Base-by-base conservation (phyloP, 129 eudicot genomes). In the carrot (Daucus carota) region DNA sequence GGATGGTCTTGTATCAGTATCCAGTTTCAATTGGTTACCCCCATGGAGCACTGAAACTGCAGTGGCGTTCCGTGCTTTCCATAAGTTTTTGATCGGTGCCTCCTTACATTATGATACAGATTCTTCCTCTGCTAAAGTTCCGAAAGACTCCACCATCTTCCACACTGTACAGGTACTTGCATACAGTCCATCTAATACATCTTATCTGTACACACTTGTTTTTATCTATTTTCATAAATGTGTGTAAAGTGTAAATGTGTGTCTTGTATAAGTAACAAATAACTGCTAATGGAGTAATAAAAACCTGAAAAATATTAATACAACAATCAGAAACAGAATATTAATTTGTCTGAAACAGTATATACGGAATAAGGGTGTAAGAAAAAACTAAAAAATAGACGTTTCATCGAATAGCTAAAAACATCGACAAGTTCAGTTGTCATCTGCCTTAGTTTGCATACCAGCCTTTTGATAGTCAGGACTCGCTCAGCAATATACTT, bases 11-110 rank as follows among this genome's bases (percentile, higher is more conserved):
- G 83, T 91, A 54, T 89, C 91, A 78, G 90, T 90, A 33, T 88
- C 97, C 0, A 89, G 87, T 77, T 93, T 84, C 74, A 91, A 93
- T 83, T 93, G 97, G 97, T 76, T 93, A 87, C 98, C 98, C 12
- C 85, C 97, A 31, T 91, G 97, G 97, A 93, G 97, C 83, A 83
- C 93, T 1, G 98, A 93, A 85, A 91, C 96, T 75, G 86, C 93
- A 65, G 98, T 93, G 67, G 97, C 93, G 1, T 91, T 93, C 47
- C 89, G 96, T 28, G 84, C 92, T 72, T 84, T 93, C 82, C 92
- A 91, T 84, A 91, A 89, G 69, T 89, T 93, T 76, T 78, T 93
- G 84, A 86, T 91, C 38, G 91, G 98, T 75, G 80, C 83, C 8
- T 87, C 96, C 69, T 84, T 90, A 44, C 93, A 87, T 86, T 83